These are phyloP conservation scores for Lipomyces sp. DNA, from an alignment of 805 yeast genomes.

Conservation along the genomic window DNA sequence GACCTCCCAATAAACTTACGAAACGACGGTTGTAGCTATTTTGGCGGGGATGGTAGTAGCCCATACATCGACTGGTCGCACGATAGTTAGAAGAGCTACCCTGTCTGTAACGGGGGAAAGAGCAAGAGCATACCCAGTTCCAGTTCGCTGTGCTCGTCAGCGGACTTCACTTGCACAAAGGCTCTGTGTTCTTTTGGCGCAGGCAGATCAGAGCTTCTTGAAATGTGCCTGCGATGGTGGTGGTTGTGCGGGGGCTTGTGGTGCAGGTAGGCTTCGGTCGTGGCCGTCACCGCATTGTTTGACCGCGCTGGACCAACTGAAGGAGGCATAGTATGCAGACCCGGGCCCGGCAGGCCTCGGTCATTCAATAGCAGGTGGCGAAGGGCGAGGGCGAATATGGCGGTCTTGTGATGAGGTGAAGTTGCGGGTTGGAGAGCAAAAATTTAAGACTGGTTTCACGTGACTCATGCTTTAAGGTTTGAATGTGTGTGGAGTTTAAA, in stretches of 20 bases:
- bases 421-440: too few species aligned
- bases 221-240: constrained; percentile 12
- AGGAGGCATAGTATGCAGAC: too few species aligned
- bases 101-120: too few species aligned
- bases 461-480: too few species aligned
- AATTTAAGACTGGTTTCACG: too few species aligned
- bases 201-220: neutral
- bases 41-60: constrained; percentile 36
- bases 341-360: too few species aligned
- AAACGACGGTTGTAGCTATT: constrained; percentile 32
- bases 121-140: constrained; percentile 17
- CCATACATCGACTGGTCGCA: constrained; percentile 35
- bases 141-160: constrained; percentile 13
- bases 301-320: too few species aligned
- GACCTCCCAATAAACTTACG: constrained; percentile 20
- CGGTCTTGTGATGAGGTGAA: too few species aligned
- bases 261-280: constrained; percentile 4
- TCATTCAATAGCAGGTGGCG: too few species aligned
- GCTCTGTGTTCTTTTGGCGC: neutral
- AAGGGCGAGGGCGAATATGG: too few species aligned
- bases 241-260: constrained; percentile 23
- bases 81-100: neutral
- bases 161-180: constrained; percentile 16
- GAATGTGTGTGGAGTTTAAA: too few species aligned
- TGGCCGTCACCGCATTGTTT: too few species aligned